Base-by-base conservation (phyloP, 805 yeast species). In the Blastobotrys parvus region DNA sequence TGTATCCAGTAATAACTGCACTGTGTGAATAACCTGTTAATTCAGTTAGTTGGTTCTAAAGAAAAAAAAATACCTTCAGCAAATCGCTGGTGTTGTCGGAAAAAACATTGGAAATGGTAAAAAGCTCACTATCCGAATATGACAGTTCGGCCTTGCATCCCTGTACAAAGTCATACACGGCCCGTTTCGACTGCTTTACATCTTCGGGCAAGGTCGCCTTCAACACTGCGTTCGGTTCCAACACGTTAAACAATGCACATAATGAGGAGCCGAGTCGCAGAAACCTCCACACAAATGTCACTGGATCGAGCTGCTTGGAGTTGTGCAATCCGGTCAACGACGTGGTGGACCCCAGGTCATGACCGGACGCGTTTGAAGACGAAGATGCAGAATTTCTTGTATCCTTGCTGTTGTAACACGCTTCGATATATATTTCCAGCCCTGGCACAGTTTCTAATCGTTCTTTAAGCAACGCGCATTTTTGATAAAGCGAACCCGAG, bases 261-360 rank as follows among this genome's bases (percentile, higher is more conserved):
- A 92, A 68, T 3, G 97, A 95, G 2, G 94, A 81, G 8, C 97
- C 98, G 56, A 84, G 87, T 55, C 90, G 94, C 56, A 92, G 80
- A 27, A 92, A 67, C 51, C 86, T 80, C 78, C 95, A 84, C 35
- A 92, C 60, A 49, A 87, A 89, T 1, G 96, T 87, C 2, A 85
- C 97, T 2, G 97, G 97, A 60, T 92, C 99, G 36, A 42, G 31
- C n/a, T 42, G 20, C 7, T 7, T 11, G 7, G 47, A 29, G 16
- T 52, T 43, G 3, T 43, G 35, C 16, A 35, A 44, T 3, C 42
- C 45, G 17, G 46, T 46, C 13, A 51, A 42, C 30, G 48, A 50
- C 2, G 48, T 41, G 11, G 47, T 39, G n/a, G 35, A 4, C 13
- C 18, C 35, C 4, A 16, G 29, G 21, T 33, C 37, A 34, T 18